Conservation (phyloP, 805 yeast genomes). For the Ascoidea rubescens region DNA sequence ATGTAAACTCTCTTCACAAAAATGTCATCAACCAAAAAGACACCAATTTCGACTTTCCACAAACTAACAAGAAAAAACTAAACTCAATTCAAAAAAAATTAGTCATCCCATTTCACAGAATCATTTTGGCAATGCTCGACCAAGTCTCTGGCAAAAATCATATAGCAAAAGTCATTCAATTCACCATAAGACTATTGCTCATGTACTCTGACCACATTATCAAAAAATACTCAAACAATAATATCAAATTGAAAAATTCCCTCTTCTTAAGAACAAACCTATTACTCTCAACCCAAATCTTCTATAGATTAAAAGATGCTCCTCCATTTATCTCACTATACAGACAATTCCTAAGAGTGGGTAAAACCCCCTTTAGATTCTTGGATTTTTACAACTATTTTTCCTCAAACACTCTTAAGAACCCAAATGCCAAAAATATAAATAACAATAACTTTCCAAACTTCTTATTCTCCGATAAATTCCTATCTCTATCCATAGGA, state of each 20-base stretch:
- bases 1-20: neutral
- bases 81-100: neutral
- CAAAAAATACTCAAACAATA: neutral
- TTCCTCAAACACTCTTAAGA: neutral
- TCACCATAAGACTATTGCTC: conserved; percentile 4
- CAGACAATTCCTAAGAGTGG: conserved; percentile 9
- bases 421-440: neutral
- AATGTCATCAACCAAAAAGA: neutral
- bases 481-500: conserved; percentile 5
- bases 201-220: conserved; percentile 5
- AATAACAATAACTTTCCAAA: neutral
- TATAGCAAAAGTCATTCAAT: conserved; percentile 8
- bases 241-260: too few species aligned
- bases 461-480: neutral
- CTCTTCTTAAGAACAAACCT: too few species aligned
- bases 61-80: neutral
- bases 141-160: conserved; percentile 10
- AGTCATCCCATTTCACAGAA: conserved; percentile 6
- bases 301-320: too few species aligned
- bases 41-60: too few species aligned
- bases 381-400: neutral
- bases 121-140: conserved; percentile 7
- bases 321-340: conserved; percentile 6
- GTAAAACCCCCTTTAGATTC: conserved; percentile 9
- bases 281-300: neutral